Conservation (phyloP, 2,329 filamentous ascomycete genomes). For the Diaporthe ampelina region DNA sequence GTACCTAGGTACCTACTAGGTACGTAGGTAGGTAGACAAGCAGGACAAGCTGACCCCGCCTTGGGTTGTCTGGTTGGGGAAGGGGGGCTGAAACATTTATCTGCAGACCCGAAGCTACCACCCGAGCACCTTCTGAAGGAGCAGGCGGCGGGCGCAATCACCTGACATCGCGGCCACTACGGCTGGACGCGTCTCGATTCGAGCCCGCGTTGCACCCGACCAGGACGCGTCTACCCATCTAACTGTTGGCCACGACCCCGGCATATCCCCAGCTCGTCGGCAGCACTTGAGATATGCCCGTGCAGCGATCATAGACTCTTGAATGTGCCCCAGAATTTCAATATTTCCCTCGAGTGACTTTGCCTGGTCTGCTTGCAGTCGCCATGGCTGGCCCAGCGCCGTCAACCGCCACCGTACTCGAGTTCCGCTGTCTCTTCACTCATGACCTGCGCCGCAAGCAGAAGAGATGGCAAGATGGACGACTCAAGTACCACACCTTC, state of each 20-base stretch:
- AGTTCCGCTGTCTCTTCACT: constrained; percentile 89
- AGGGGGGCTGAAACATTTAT: background rate
- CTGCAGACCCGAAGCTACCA: background rate
- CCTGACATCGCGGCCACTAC: constrained; percentile 38
- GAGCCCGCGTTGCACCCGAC: background rate
- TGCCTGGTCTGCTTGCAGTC: constrained; percentile 30
- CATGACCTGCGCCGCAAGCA: constrained; percentile 88
- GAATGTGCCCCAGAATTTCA: background rate
- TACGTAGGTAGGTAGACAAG: too few relatives aligned
- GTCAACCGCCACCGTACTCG: constrained; percentile 81
- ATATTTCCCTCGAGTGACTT: background rate
- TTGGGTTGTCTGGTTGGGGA: background rate
- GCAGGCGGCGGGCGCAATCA: constrained; percentile 4
- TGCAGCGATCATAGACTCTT: background rate
- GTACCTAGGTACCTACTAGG: too few relatives aligned
- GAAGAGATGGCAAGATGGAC: constrained; percentile 95
- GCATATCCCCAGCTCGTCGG: background rate
- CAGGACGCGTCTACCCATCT: constrained; percentile 4
- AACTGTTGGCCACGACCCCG: background rate
- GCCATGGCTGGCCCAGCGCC: constrained; percentile 54
- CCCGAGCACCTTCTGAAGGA: background rate
- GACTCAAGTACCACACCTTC: constrained; percentile 89
- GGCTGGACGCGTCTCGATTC: constrained; percentile 27
- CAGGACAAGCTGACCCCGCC: constrained; percentile 1
- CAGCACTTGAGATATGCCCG: background rate